These are phyloP conservation scores for Sabuloglossum arenarium DNA, from an alignment of 495 filamentous ascomycete species.

Conservation along the genomic window DNA sequence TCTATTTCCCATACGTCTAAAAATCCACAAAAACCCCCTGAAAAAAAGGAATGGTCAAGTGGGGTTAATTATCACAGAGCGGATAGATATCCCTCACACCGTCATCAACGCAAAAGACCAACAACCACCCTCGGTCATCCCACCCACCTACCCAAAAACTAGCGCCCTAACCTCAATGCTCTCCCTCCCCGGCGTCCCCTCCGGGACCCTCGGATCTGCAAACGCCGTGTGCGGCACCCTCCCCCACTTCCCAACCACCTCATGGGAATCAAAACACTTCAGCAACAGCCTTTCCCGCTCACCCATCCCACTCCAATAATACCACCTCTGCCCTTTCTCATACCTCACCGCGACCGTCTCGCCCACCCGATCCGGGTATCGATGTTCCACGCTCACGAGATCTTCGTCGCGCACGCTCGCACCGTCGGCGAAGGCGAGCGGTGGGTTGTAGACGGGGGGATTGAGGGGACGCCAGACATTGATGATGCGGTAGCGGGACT, in stretches of 20 bases:
- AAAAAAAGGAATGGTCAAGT: too few relatives aligned
- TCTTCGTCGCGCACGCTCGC: slow-evolving; percentile 37
- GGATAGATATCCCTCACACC: too few relatives aligned
- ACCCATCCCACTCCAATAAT: slow-evolving; percentile 61
- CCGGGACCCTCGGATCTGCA: slow-evolving; percentile 11
- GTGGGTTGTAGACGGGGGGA: slow-evolving; percentile 44
- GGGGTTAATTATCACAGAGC: too few relatives aligned
- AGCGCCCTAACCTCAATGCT: slow-evolving; percentile 77
- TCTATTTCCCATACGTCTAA: too few relatives aligned
- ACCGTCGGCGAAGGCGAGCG: slow-evolving; percentile 51
- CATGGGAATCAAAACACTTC: slow-evolving; percentile 61
- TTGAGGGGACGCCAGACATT: slow-evolving; percentile 78
- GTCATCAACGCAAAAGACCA: too few relatives aligned
- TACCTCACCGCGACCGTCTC: slow-evolving; percentile 56
- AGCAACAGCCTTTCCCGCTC: slow-evolving; percentile 55
- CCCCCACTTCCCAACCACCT: slow-evolving; percentile 28
- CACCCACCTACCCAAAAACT: slow-evolving; percentile 45
- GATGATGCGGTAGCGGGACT: slow-evolving; percentile 56
- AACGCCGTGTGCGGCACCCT: slow-evolving; percentile 71
- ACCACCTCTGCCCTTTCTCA: slow-evolving; percentile 41
- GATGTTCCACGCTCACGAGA: slow-evolving; percentile 49
- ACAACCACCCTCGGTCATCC: too few relatives aligned
- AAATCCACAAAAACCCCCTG: too few relatives aligned
- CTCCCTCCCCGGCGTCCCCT: slow-evolving; percentile 25
- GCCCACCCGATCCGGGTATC: slow-evolving; percentile 51